Evolutionary conservation across 2,329 filamentous ascomycete species (phyloP).

Genomic region (Arthroderma sp.): DNA sequence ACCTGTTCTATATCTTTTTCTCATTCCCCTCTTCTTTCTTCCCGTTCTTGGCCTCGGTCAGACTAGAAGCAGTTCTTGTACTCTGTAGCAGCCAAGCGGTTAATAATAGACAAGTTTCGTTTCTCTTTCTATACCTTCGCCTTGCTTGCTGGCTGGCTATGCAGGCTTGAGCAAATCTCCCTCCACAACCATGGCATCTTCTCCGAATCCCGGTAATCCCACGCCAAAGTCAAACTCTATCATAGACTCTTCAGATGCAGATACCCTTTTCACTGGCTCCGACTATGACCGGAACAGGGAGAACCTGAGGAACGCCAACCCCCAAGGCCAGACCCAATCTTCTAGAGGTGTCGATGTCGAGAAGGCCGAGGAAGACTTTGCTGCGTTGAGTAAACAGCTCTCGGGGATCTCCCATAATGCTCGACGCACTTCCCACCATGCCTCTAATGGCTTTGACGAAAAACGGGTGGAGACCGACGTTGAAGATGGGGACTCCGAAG

Average conservation of each 20-base stretch:
- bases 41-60: too few species aligned
- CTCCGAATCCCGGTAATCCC: too few species aligned
- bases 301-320: slow-evolving; percentile 19
- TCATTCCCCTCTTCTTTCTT: too few species aligned
- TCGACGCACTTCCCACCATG: slow-evolving; percentile 23
- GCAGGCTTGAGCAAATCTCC: too few species aligned
- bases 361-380: slow-evolving; percentile 32
- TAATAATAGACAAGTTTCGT: too few species aligned
- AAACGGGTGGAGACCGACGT: slow-evolving; percentile 32
- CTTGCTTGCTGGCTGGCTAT: too few species aligned
- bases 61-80: too few species aligned
- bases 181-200: too few species aligned
- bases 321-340: slow-evolving; percentile 20
- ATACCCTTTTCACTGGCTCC: slow-evolving; percentile 13
- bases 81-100: too few species aligned
- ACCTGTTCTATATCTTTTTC: too few species aligned
- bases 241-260: slow-evolving; percentile 15
- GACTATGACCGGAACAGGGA: slow-evolving; percentile 21
- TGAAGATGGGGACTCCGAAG: slow-evolving; percentile 37
- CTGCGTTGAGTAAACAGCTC: slow-evolving; percentile 27
- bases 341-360: slow-evolving; percentile 33
- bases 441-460: slow-evolving; percentile 17
- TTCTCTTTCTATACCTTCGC: too few species aligned
- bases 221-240: neutral
- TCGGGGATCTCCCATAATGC: slow-evolving; percentile 26